Conservation (phyloP, 805 yeast genomes). For the Kodamaea kakaduensis region DNA sequence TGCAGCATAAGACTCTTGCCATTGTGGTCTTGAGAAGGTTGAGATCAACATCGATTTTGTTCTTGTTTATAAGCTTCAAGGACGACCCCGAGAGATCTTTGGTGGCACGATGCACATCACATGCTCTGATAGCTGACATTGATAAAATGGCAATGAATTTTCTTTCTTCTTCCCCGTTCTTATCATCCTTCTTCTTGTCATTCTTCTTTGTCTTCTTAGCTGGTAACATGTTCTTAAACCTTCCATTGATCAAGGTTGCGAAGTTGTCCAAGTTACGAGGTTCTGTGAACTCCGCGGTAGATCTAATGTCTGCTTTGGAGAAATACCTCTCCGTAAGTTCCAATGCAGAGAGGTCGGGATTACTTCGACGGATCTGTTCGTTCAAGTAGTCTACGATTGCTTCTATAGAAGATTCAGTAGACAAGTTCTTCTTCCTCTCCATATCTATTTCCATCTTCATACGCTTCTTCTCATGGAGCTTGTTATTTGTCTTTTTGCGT, state of each 20-base stretch:
- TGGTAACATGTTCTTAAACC: slow-evolving; percentile 46
- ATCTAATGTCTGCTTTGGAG: slow-evolving; percentile 53
- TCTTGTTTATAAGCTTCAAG: slow-evolving; percentile 70
- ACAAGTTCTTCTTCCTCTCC: slow-evolving; percentile 51
- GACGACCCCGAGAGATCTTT: slow-evolving; percentile 49
- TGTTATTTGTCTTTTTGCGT: slow-evolving; percentile 29
- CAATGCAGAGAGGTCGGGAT: slow-evolving; percentile 66
- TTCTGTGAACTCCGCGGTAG: slow-evolving; percentile 55
- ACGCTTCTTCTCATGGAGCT: slow-evolving; percentile 60
- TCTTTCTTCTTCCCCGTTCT: slow-evolving; percentile 22
- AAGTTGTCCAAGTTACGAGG: slow-evolving; percentile 55
- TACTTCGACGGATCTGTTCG: slow-evolving; percentile 50
- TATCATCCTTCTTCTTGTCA: slow-evolving; percentile 14
- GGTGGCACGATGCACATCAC: slow-evolving; percentile 72
- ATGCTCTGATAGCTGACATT: slow-evolving; percentile 80
- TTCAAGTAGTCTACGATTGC: slow-evolving; percentile 67
- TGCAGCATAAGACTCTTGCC: slow-evolving; percentile 54
- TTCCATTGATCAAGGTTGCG: slow-evolving; percentile 48
- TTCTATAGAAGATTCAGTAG: slow-evolving; percentile 49
- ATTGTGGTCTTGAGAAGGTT: slow-evolving; percentile 40
- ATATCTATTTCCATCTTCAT: slow-evolving; percentile 64
- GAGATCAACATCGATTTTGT: slow-evolving; percentile 62
- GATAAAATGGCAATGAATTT: slow-evolving; percentile 53
- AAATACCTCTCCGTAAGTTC: slow-evolving; percentile 68
- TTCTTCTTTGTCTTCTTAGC: slow-evolving; percentile 27